A percentile compares a stretch with the other conserved stretches of the same genome.
These are phyloP conservation scores for Trypanosoma brucei DNA, from an alignment of 208 protist genomes.

Conservation along the genomic window DNA sequence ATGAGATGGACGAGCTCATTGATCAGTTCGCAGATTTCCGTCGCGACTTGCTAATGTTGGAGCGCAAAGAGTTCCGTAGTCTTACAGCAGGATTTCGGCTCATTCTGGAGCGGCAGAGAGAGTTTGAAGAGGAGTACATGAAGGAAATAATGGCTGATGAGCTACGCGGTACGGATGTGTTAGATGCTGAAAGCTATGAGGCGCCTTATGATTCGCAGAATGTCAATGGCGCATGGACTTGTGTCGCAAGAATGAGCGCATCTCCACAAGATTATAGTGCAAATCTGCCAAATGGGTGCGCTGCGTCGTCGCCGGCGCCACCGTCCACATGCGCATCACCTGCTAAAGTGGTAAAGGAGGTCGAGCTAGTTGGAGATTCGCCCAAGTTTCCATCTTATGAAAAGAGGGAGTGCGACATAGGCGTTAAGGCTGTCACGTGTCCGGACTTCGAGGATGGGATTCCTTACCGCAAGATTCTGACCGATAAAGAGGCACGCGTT, in stretches of 20 bases:
- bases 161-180: slow-evolving; percentile 22
- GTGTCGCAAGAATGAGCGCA: background rate
- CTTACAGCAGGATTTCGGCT: slow-evolving; percentile 24
- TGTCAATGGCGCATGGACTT: background rate
- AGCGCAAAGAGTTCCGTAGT: slow-evolving; percentile 31
- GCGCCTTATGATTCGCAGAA: slow-evolving; percentile 13
- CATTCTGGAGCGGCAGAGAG: slow-evolving; percentile 32
- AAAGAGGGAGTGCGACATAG: background rate
- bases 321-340: too few species aligned
- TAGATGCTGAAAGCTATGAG: slow-evolving; percentile 37
- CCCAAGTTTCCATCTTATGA: background rate
- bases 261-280: too few species aligned
- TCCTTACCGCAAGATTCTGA: slow-evolving; percentile 5
- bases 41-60: slow-evolving; percentile 31
- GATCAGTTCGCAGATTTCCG: slow-evolving; percentile 30
- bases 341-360: background rate
- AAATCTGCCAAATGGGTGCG: too few species aligned
- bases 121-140: slow-evolving; percentile 19
- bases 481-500: slow-evolving; percentile 14
- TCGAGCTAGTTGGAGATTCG: background rate
- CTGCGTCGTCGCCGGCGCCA: too few species aligned
- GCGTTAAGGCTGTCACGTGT: background rate
- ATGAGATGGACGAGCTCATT: slow-evolving; percentile 12
- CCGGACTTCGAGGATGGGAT: slow-evolving; percentile 7
- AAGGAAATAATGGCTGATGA: slow-evolving; percentile 23